phyloP scores from a whole-genome alignment of 768 basidiomycete genomes.

The Suillus discolor region DNA sequence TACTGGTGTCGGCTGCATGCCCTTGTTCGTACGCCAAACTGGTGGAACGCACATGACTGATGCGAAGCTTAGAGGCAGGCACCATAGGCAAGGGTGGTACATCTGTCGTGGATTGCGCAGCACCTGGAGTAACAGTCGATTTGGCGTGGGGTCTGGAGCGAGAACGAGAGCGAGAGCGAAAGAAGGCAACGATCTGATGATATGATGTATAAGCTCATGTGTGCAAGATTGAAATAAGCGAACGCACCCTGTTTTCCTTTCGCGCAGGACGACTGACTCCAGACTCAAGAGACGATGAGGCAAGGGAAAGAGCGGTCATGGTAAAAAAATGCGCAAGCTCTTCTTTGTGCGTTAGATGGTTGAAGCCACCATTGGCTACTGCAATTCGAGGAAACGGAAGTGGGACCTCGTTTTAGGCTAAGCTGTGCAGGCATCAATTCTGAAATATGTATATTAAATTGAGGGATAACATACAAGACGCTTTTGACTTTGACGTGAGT shows the following conservation, averaged over 20 bases:
- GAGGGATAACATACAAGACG: slow-evolving; percentile 5
- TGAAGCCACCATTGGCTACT: slow-evolving; percentile 8
- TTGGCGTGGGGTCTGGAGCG: slow-evolving; percentile 35
- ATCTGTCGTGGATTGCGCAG: slow-evolving; percentile 12
- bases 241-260: slow-evolving; percentile 50
- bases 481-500: neutral
- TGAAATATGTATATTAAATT: neutral
- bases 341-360: slow-evolving; percentile 13
- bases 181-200: slow-evolving; percentile 61
- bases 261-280: slow-evolving; percentile 12
- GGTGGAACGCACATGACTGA: slow-evolving; percentile 19
- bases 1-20: slow-evolving; percentile 10
- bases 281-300: slow-evolving; percentile 9
- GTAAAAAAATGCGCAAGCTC: slow-evolving; percentile 2
- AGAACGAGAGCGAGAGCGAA: slow-evolving; percentile 60
- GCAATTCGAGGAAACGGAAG: slow-evolving; percentile 7
- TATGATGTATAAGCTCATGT: neutral
- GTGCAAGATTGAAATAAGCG: neutral
- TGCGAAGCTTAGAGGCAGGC: slow-evolving; percentile 9
- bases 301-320: slow-evolving; percentile 15
- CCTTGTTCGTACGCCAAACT: slow-evolving; percentile 11
- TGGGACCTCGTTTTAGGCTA: slow-evolving; percentile 7
- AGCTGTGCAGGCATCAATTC: slow-evolving; percentile 12
- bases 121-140: slow-evolving; percentile 4
- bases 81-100: slow-evolving; percentile 19